phyloP scores from a whole-genome alignment of 192 early-diverging fungal genomes.

The Coemansia sp. region DNA sequence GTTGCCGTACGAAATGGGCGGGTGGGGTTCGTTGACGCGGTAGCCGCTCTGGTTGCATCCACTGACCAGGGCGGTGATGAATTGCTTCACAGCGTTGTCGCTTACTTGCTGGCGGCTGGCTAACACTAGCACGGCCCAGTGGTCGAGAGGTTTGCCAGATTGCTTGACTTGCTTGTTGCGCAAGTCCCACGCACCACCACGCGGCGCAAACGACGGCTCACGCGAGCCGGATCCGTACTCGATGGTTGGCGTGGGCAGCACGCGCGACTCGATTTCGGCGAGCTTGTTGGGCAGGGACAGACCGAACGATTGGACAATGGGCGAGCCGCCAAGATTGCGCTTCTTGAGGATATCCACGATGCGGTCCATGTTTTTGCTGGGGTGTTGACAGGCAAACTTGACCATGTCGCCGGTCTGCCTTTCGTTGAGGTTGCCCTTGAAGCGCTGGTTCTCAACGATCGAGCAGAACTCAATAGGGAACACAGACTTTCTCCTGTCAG shows the following conservation, averaged over 20 bases:
- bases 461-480: slow-evolving; percentile 93
- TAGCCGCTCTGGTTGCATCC: slow-evolving; percentile 79
- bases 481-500: slow-evolving; percentile 68
- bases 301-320: slow-evolving; percentile 80
- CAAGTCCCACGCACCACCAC: slow-evolving; percentile 88
- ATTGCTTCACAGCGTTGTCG: slow-evolving; percentile 64
- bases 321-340: slow-evolving; percentile 68
- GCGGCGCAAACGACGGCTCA: slow-evolving; percentile 58
- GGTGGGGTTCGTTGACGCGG: slow-evolving; percentile 55
- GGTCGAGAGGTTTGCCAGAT: slow-evolving; percentile 71
- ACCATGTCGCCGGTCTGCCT: slow-evolving; percentile 94
- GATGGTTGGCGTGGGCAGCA: slow-evolving; percentile 80
- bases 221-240: slow-evolving; percentile 63
- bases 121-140: slow-evolving; percentile 85
- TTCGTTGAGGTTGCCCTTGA: slow-evolving; percentile 82
- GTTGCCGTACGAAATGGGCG: slow-evolving; percentile 58
- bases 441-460: slow-evolving; percentile 81
- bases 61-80: slow-evolving; percentile 75
- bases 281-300: slow-evolving; percentile 70
- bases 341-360: slow-evolving; percentile 72
- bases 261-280: slow-evolving; percentile 72
- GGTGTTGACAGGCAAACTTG: slow-evolving; percentile 85
- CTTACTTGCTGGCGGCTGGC: slow-evolving; percentile 61
- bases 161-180: slow-evolving; percentile 74
- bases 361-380: slow-evolving; percentile 79